These are phyloP conservation scores for Erysimum pusillum DNA, from an alignment of 441 rosid species.

Conservation along the genomic window DNA sequence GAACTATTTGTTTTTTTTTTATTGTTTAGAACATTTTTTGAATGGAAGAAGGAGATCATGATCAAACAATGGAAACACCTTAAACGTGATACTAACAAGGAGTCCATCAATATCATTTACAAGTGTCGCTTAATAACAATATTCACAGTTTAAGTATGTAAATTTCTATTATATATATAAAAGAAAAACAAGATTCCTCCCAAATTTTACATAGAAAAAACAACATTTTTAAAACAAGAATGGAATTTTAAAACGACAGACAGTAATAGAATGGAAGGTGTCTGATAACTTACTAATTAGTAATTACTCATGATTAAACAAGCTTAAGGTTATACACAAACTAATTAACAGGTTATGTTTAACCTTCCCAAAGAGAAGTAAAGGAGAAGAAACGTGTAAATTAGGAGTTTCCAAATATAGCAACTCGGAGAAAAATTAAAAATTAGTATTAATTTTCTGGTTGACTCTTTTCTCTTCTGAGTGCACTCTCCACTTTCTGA, in stretches of 20 bases:
- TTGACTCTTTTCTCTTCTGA: conserved; percentile 40
- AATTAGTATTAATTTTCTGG: conserved; percentile 13
- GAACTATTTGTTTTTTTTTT: not conserved
- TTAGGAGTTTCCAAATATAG: conserved; percentile 36
- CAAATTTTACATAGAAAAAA: too few relatives aligned
- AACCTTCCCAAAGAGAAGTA: conserved; percentile 18
- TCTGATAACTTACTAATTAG: not conserved
- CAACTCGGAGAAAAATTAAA: not conserved
- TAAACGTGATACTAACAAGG: not conserved
- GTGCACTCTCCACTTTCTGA: conserved; percentile 46
- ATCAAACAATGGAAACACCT: conserved; percentile 8
- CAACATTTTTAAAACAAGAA: too few relatives aligned
- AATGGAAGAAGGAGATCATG: not conserved
- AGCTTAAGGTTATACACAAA: not conserved
- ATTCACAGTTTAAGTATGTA: too few relatives aligned
- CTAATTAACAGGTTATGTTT: not conserved
- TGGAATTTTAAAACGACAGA: too few relatives aligned
- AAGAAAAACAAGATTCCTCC: too few relatives aligned
- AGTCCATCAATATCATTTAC: not conserved
- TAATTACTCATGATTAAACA: not conserved
- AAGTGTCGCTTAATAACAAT: not conserved
- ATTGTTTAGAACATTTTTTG: not conserved
- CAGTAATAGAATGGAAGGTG: not conserved
- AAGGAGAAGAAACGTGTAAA: conserved; percentile 35
- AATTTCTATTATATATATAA: too few relatives aligned